Base-by-base conservation (phyloP, 2,329 filamentous ascomycete genomes). In the Alternaria novae-zelandiae region DNA sequence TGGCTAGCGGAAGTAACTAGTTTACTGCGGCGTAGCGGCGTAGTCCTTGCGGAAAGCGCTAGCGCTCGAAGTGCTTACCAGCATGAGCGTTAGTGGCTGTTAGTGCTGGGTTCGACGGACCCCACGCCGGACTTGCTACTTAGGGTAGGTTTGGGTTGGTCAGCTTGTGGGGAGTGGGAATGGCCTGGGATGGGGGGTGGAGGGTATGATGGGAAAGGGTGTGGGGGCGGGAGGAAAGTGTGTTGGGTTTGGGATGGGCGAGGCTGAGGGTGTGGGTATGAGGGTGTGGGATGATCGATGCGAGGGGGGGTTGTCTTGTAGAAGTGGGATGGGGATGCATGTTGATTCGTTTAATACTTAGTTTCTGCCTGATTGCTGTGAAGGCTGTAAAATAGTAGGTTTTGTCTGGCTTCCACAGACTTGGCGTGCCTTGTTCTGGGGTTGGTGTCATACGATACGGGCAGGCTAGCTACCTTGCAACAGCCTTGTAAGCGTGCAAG, bases 51-150 rank as follows among this genome's bases (percentile, higher is more conserved):
- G 21, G n/a, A 53, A 21, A 41, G 36, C 36, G 28, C 49, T 53
- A 53, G 49, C 23, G 49, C 20, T 32, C 23, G 49, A 53, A 53
- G 28, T 53, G 49, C 49, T 53, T 53, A 53, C 30, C 49, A 53
- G 49, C 30, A 23, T 53, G 15, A 36, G 36, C 49, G 49, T 53
- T 53, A 53, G 49, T 53, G 49, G 49, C 49, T 53, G 30, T 53
- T 53, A 53, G 49, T 53, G 49, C 49, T 53, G 30, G 28, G 49
- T 53, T 53, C 49, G 21, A 53, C 49, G 28, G 30, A 53, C 49
- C 49, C 49, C 49, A 36, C 49, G 30, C n/a, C 32, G n/a, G 7
- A 23, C 13, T 53, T 53, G 49, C 49, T 53, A 32, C n/a, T 36
- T 53, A 20, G n/a, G 49, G 49, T 21, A 53, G 49, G 32, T 53